These are phyloP conservation scores for Euphorbia tirucalli DNA, from an alignment of 345 rosid genomes.

Conservation along the genomic window DNA sequence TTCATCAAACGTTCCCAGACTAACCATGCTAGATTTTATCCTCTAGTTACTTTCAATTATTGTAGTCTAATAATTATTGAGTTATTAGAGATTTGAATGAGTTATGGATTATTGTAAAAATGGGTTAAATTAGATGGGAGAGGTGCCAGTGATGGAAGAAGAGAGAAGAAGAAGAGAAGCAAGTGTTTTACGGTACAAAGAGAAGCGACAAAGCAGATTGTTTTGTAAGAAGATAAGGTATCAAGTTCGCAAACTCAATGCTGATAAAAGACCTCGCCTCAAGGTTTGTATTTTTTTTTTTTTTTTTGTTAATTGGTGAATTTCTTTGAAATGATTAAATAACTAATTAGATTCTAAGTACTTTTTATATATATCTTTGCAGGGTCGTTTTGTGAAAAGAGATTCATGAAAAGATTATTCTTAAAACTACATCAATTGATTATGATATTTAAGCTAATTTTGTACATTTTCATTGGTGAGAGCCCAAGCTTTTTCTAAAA, in stretches of 20 bases:
- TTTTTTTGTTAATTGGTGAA: not conserved
- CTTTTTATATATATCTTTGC: conserved; percentile 14
- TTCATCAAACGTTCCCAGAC: too few species aligned
- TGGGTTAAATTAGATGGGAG: conserved; percentile 42
- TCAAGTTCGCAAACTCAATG: conserved; percentile 74
- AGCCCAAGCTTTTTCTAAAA: too few species aligned
- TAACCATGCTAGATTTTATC: too few species aligned
- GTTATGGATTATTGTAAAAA: too few species aligned
- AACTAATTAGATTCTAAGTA: not conserved
- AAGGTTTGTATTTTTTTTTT: conserved; percentile 35
- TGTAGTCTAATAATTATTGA: too few species aligned
- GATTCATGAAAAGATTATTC: conserved; percentile 12
- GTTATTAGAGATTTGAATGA: too few species aligned
- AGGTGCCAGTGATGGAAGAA: conserved; percentile 71
- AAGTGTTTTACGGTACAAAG: conserved; percentile 73
- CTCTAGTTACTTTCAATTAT: too few species aligned
- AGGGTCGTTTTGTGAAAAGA: conserved; percentile 64
- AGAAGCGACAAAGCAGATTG: conserved; percentile 62
- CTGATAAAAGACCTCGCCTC: conserved; percentile 73
- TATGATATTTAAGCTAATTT: not conserved
- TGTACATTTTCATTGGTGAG: not conserved
- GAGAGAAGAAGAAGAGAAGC: conserved; percentile 71
- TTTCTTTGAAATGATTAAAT: too few species aligned
- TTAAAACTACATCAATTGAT: not conserved
- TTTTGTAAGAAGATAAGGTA: conserved; percentile 84